Conservation (phyloP, 345 rosid species). For the Populus pruinosa region DNA sequence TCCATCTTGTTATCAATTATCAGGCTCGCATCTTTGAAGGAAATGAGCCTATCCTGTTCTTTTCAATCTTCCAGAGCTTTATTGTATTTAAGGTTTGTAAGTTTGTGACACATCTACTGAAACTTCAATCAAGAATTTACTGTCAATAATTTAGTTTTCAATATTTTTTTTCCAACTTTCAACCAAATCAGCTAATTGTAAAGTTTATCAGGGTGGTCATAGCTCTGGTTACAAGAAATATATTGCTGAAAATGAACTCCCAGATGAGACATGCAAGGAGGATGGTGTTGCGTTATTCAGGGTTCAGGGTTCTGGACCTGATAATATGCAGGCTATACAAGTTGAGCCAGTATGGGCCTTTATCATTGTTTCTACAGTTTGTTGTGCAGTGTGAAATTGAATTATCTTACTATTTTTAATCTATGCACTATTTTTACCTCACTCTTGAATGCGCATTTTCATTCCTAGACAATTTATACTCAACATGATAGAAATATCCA, state of each 20-base stretch:
- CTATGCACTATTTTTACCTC: background rate
- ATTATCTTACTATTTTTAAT: too few relatives aligned
- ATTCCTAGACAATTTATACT: too few relatives aligned
- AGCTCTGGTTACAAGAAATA: conserved; percentile 77
- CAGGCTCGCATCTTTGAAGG: conserved; percentile 93
- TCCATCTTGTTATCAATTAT: conserved; percentile 17
- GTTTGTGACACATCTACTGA: conserved; percentile 3
- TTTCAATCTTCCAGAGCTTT: conserved; percentile 82
- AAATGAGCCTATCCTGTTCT: conserved; percentile 86
- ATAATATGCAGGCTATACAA: conserved; percentile 14
- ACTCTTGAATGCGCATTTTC: too few relatives aligned
- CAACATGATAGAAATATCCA: too few relatives aligned
- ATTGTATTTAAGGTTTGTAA: conserved; percentile 77
- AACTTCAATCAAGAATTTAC: background rate
- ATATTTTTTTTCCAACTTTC: background rate
- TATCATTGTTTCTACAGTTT: too few relatives aligned
- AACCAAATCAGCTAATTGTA: conserved; percentile 10
- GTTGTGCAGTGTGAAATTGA: too few relatives aligned
- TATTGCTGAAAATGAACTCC: conserved; percentile 67
- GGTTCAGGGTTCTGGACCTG: conserved; percentile 97
- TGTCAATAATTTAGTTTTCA: background rate
- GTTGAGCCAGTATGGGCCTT: too few relatives aligned
- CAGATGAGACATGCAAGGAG: conserved; percentile 72
- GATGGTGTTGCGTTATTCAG: conserved; percentile 83
- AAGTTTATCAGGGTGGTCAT: conserved; percentile 73